Evolutionary conservation across 257 asterid genomes (phyloP), one percentile per base, ranked within the genome.

Genomic region (Penstemon newberryi): DNA sequence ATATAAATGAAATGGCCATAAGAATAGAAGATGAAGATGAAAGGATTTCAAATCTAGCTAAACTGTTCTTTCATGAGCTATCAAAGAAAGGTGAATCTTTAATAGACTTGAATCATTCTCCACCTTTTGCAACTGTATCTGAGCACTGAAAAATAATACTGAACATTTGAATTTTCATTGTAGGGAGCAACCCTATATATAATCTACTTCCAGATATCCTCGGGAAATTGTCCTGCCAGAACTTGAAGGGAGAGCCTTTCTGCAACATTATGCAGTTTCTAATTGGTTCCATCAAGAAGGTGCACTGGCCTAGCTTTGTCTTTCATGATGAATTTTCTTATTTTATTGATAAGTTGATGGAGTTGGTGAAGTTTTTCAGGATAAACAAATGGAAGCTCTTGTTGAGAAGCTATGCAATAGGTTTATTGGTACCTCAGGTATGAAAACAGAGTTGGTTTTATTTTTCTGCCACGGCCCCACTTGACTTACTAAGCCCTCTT

Each of bases 151-250:
- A 45, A 44, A 7, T 73, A 33, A 73, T 69, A 36, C 53, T 25
- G 71, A 55, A 53, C 19, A 18, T 59, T 74, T 75, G 56, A 44
- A 56, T 72, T 78, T 71, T 66, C 67, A 53, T 74, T 80, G 71
- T 81, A 94, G 99, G 97, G 75, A 84, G 77, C 89, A 94, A 94
- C 79, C 99, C 99, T 65, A 84, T 94, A 40, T 94, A 94, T 73
- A 94, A 94, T 78, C 82, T 94, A 59, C 99, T 91, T 71, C 99
- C 99, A 63, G 99, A 94, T 82, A 94, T 94, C 64, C 95, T 94
- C 55, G 95, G 97, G 56, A 94, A 89, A 77, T 71, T 91, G 72
- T 85, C 95, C 71, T 75, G 81, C 79, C 92, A 89, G 82, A 82
- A 87, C 82, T 72, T 94, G 86, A 75, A 82, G 61, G 81, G 84